A percentile compares a stretch with the other conserved stretches of the same genome.
Conservation (phyloP, 192 early-diverging fungal species). For the Coemansia sp. region DNA sequence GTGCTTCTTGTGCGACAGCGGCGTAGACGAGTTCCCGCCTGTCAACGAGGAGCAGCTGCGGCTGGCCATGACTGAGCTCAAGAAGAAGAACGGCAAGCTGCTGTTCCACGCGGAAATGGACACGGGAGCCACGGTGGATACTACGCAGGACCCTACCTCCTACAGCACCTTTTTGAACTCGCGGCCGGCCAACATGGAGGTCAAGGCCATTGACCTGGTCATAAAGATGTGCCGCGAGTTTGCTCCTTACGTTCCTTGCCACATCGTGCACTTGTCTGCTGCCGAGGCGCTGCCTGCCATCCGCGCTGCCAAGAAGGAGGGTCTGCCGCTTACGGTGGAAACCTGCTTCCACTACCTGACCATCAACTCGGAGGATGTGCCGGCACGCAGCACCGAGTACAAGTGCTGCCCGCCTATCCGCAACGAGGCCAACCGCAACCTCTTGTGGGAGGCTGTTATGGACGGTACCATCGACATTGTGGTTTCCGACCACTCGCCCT, state of each 20-base stretch:
- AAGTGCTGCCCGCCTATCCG: slow-evolving; percentile 87
- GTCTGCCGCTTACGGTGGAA: slow-evolving; percentile 72
- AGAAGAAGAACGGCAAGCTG: slow-evolving; percentile 57
- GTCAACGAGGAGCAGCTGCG: slow-evolving; percentile 68
- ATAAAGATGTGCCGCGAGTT: slow-evolving; percentile 68
- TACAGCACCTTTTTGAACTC: slow-evolving; percentile 69
- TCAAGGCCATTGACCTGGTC: slow-evolving; percentile 70
- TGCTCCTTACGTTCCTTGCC: slow-evolving; percentile 64
- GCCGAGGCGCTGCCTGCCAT: slow-evolving; percentile 71
- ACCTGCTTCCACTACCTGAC: slow-evolving; percentile 82
- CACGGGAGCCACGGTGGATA: slow-evolving; percentile 28
- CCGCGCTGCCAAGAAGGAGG: slow-evolving; percentile 65
- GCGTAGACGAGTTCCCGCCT: slow-evolving; percentile 81
- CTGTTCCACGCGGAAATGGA: slow-evolving; percentile 81
- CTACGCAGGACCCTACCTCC: slow-evolving; percentile 53
- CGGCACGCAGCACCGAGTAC: slow-evolving; percentile 70
- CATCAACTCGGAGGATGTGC: slow-evolving; percentile 65
- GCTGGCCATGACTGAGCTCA: slow-evolving; percentile 63
- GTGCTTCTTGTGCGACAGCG: slow-evolving; percentile 80
- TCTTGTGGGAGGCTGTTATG: slow-evolving; percentile 69
- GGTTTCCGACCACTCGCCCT: slow-evolving; percentile 81
- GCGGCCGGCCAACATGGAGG: slow-evolving; percentile 70
- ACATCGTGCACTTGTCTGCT: slow-evolving; percentile 81
- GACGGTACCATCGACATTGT: slow-evolving; percentile 80
- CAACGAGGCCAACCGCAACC: slow-evolving; percentile 62